Evolutionary conservation across 352 stramenopile genomes (phyloP).

Genomic region (Thalassiosira mediterranea): DNA sequence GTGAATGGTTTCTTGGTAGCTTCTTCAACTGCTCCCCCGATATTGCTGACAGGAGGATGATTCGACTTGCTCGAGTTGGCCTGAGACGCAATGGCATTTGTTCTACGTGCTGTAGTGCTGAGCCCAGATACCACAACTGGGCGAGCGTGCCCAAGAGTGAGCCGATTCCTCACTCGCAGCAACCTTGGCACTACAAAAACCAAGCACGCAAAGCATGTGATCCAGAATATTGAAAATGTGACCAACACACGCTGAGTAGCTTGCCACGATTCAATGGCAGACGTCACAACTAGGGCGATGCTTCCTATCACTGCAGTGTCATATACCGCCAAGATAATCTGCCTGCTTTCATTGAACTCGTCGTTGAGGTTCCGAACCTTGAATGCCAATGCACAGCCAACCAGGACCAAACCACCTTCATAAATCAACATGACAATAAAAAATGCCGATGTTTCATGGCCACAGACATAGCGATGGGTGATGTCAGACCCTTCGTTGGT

Average conservation of each 20-base stretch:
- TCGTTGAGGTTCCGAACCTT: constrained; percentile 45
- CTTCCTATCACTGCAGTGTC: constrained; percentile 45
- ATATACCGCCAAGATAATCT: constrained; percentile 62
- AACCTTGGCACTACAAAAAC: constrained; percentile 59
- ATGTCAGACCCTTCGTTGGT: constrained; percentile 19
- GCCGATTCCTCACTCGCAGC: constrained; percentile 26
- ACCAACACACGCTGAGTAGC: constrained; percentile 22
- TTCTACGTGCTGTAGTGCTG: too few relatives aligned
- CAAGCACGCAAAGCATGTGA: constrained; percentile 35
- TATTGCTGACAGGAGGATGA: too few relatives aligned
- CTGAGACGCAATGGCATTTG: too few relatives aligned
- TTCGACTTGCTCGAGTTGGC: too few relatives aligned
- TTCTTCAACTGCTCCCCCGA: too few relatives aligned
- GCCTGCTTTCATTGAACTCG: constrained; percentile 48
- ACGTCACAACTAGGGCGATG: constrained; percentile 22
- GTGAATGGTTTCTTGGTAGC: too few relatives aligned
- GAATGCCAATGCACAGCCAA: constrained; percentile 52
- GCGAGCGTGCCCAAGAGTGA: too few relatives aligned
- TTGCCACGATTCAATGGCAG: constrained; percentile 6
- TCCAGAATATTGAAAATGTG: constrained; percentile 52
- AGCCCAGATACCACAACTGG: too few relatives aligned
- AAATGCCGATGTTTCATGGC: constrained; percentile 31
- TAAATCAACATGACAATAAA: constrained; percentile 27
- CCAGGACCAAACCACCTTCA: constrained; percentile 34
- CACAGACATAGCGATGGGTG: constrained; percentile 25